phyloP scores from a whole-genome alignment of 2,329 filamentous ascomycete genomes.

The Myotisia sp. region DNA sequence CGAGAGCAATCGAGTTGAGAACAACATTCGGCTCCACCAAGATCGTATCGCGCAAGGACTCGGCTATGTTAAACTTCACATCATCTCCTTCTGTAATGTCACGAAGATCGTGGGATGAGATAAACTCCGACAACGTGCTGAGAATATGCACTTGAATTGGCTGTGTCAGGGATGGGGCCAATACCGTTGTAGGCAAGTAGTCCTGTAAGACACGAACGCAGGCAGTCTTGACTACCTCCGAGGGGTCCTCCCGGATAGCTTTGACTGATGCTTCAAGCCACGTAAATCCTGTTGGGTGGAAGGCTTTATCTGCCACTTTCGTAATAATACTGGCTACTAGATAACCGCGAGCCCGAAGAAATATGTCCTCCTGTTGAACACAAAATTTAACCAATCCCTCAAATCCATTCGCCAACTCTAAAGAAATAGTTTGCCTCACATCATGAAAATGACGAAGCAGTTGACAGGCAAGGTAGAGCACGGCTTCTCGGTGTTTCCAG shows the following conservation, averaged over 20 bases:
- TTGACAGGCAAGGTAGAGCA: conserved; percentile 73
- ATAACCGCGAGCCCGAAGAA: conserved; percentile 75
- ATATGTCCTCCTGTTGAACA: conserved; percentile 54
- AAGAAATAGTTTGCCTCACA: conserved; percentile 54
- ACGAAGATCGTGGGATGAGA: conserved; percentile 63
- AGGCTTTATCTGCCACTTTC: conserved; percentile 47
- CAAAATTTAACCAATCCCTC: conserved; percentile 68
- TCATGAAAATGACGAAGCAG: conserved; percentile 73
- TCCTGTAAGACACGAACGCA: conserved; percentile 76
- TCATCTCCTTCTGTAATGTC: conserved; percentile 85
- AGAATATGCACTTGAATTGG: conserved; percentile 49
- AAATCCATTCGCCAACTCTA: conserved; percentile 57
- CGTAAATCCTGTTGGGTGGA: conserved; percentile 28
- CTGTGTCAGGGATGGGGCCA: conserved; percentile 37
- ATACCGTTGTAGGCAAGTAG: conserved; percentile 43
- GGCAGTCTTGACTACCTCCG: conserved; percentile 81
- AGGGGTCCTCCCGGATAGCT: conserved; percentile 58
- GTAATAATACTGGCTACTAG: conserved; percentile 70
- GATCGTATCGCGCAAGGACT: conserved; percentile 72
- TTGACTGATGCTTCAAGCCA: conserved; percentile 50
- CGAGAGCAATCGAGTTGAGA: conserved; percentile 55
- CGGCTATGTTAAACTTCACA: conserved; percentile 75
- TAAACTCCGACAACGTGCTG: conserved; percentile 52
- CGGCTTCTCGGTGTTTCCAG: conserved; percentile 61
- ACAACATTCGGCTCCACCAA: conserved; percentile 62